These are phyloP conservation scores for Puccinellia tenuiflora DNA, from an alignment of 176 grass and related monocot species.

Conservation along the genomic window DNA sequence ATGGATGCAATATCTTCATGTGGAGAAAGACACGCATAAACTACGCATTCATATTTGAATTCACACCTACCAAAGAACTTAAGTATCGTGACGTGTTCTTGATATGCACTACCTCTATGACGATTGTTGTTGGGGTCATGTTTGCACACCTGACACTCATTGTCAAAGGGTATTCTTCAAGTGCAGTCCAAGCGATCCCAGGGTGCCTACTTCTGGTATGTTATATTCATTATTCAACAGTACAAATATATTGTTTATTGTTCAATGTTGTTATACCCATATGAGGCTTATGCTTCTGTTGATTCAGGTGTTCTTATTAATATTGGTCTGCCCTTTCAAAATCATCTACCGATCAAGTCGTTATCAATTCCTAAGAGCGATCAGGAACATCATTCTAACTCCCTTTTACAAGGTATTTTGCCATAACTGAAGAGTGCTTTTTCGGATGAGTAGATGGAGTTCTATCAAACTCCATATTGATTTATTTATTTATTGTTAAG, in stretches of 20 bases:
- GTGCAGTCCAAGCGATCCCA: slow-evolving; percentile 83
- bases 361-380: slow-evolving; percentile 67
- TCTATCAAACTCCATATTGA: slow-evolving; percentile 9
- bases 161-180: slow-evolving; percentile 62
- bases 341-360: slow-evolving; percentile 71
- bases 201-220: slow-evolving; percentile 83
- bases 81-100: slow-evolving; percentile 79
- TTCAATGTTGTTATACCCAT: neutral
- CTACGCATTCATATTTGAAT: slow-evolving; percentile 97
- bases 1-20: slow-evolving; percentile 99
- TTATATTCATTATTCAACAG: slow-evolving; percentile 9
- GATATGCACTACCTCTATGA: slow-evolving; percentile 76
- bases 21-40: slow-evolving; percentile 94
- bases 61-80: slow-evolving; percentile 73
- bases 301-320: slow-evolving; percentile 65
- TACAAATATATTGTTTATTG: slow-evolving; percentile 3
- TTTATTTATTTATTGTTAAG: too few species aligned
- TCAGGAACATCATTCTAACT: slow-evolving; percentile 89
- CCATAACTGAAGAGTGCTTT: neutral
- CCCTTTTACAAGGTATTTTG: slow-evolving; percentile 90
- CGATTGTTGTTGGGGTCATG: slow-evolving; percentile 69
- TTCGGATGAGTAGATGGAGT: neutral
- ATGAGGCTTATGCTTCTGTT: neutral
- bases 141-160: slow-evolving; percentile 70
- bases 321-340: slow-evolving; percentile 87